Evolutionary conservation across 202 grass and related monocot genomes (phyloP), one percentile per base, ranked within the genome.

Genomic region (Panicum hallii): DNA sequence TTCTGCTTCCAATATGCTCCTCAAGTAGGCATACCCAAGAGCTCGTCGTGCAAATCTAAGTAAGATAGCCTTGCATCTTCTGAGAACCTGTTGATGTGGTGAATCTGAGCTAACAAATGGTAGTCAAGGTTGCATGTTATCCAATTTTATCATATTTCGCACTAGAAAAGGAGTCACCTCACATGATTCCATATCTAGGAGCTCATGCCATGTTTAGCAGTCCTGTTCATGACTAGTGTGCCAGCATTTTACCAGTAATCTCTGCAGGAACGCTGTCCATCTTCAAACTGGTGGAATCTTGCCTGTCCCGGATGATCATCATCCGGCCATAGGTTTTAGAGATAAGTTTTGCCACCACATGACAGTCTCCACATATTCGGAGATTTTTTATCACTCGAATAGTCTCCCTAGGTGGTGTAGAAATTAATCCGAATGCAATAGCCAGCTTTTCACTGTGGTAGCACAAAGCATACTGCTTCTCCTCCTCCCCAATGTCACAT

Each of bases 361-460:
- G 95, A 73, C 95, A 95, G 68, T 98, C 90, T 54, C 89, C 87
- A 82, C 95, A 98, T 65, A 89, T 98, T 68, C 95, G 87, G 32
- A 98, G 80, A 78, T 98, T 98, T 46, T 98, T 98, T 23, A 93
- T 95, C 55, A 98, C 95, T 82, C 85, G 88, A 38, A 98, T 60
- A 34, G 91, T 86, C 54, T 87, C 70, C 65, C 81, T 85, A 26
- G 87, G 85, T 66, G 84, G 87, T 17, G 91, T 92, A 76, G 89
- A 83, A 80, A 91, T 91, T 68, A 98, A 66, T 17, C 87, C 95
- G 68, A 92, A 98, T 78, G 93, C 93, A 88, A 98, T 92, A 0
- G 93, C 93, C 81, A 95, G 47, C 74, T 93, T 95, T 78, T 98
- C 95, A 1, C 95, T 95, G 64, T 98, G 95, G 28, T 88, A 89